Evolutionary conservation across 441 rosid species (phyloP).

Genomic region (Erysimum pusillum): DNA sequence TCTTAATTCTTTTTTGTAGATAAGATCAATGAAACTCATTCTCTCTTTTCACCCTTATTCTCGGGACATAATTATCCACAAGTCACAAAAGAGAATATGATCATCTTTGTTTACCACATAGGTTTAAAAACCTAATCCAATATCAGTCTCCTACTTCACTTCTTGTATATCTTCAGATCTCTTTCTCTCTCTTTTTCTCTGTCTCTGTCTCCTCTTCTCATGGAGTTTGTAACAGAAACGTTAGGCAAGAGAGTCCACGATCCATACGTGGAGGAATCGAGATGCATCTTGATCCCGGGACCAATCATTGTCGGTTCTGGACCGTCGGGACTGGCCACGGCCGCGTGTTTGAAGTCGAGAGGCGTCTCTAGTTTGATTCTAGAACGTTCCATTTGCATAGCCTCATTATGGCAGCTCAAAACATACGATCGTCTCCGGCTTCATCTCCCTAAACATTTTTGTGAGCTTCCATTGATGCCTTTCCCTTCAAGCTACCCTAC

Average conservation of each 20-base stretch:
- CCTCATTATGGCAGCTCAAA: slow-evolving; percentile 77
- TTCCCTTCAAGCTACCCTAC: slow-evolving; percentile 74
- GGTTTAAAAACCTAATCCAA: slow-evolving; percentile 40
- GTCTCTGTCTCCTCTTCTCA: slow-evolving; percentile 30
- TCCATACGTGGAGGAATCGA: slow-evolving; percentile 36
- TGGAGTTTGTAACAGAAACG: slow-evolving; percentile 62
- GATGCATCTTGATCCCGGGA: slow-evolving; percentile 52
- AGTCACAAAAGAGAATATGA: slow-evolving; percentile 25
- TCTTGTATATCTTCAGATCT: slow-evolving; percentile 35
- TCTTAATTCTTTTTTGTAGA: slow-evolving; percentile 35
- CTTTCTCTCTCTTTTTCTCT: neutral
- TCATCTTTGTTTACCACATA: slow-evolving; percentile 34
- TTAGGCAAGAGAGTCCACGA: slow-evolving; percentile 72
- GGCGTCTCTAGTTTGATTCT: slow-evolving; percentile 70
- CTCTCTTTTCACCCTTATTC: slow-evolving; percentile 36
- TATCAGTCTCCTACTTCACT: slow-evolving; percentile 40
- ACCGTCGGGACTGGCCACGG: slow-evolving; percentile 79
- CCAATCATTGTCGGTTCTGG: slow-evolving; percentile 89
- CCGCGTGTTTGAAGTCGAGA: slow-evolving; percentile 73
- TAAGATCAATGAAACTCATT: slow-evolving; percentile 51
- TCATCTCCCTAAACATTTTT: slow-evolving; percentile 82
- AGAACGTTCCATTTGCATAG: slow-evolving; percentile 72
- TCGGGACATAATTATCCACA: slow-evolving; percentile 40
- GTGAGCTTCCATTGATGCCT: slow-evolving; percentile 75
- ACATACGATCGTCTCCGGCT: slow-evolving; percentile 89